Base-by-base conservation (phyloP, 2,329 filamentous ascomycete species). In the Claviceps sp. region DNA sequence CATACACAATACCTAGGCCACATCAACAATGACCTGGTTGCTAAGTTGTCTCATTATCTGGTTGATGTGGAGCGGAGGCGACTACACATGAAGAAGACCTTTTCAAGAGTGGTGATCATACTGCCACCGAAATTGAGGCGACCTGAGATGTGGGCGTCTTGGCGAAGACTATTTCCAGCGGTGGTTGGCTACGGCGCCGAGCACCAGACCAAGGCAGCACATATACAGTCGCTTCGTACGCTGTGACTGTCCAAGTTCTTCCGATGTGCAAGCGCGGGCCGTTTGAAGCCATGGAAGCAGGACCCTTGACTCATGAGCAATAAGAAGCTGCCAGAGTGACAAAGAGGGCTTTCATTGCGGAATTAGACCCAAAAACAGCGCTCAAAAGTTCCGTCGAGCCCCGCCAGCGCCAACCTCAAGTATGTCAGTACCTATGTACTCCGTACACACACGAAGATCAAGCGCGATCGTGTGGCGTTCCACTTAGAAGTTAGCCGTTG, bases 361-460 rank as follows among this genome's bases (percentile, higher is more conserved):
- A 22, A 43, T 20, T 24, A 14, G 41, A 22, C 11, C 13, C 41
- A 30, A 82, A 74, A 0, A 69, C 72, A 14, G 71, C 57, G 0
- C 58, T 55, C 1, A 62, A 63, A 4, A 79, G 48, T 2, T 63
- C 68, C 0, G 81, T 57, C 0, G 73, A 75, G 0, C 1, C 78
- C 78, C 4, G 76, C 76, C 1, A 5, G 75, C 78, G 16, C 78
- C 78, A 0, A 82, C 56, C 0, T 30, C 26, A 9, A 30, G 8
- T 9, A 30, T 3, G 26, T 30, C 8, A 9, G 26, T 30, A 30
- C 8, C 1, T 7, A 30, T 9, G 2, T 26, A 26, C 2, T 8
- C 6, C 7, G 4, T 3, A 30, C 26, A 9, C 26, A 30, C 8
- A 3, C 8, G 26, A 9, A 30, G 8, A 30, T 30, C 8, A 30